Percentiles rank a stretch among this genome's conserved stretches.
Conservation (phyloP, 2,329 filamentous ascomycete genomes). For the Thielaviopsis euricoi region DNA sequence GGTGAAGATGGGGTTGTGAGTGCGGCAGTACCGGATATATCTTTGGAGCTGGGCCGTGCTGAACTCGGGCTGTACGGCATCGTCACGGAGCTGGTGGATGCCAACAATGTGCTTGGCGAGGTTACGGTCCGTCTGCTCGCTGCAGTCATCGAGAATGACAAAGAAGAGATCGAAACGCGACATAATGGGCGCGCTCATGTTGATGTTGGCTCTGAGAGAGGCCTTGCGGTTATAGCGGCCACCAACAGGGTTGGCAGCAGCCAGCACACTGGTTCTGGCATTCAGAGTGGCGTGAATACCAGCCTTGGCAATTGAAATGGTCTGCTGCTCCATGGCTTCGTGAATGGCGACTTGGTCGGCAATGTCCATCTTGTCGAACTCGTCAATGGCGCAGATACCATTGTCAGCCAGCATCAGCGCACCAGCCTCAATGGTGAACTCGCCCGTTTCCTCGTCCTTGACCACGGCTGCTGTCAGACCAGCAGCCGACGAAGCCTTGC, state of each 20-base stretch:
- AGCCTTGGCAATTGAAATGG: conserved; percentile 95
- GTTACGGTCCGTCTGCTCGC: conserved; percentile 77
- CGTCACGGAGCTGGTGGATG: conserved; percentile 84
- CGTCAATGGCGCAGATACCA: conserved; percentile 94
- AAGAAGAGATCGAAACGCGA: conserved; percentile 98
- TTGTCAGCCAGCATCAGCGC: conserved; percentile 95
- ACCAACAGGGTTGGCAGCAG: conserved; percentile 87
- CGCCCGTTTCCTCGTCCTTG: conserved; percentile 95
- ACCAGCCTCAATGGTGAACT: conserved; percentile 96
- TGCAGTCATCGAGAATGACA: conserved; percentile 91
- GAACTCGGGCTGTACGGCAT: conserved; percentile 81
- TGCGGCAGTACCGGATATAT: conserved; percentile 90
- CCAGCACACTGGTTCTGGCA: conserved; percentile 84
- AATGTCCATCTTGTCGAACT: conserved; percentile 99
- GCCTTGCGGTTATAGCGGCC: conserved; percentile 96
- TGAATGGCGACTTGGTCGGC: conserved; percentile 95
- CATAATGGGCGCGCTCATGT: conserved; percentile 99
- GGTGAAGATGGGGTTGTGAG: conserved; percentile 85
- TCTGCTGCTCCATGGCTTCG: conserved; percentile 99
- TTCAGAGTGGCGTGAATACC: conserved; percentile 97
- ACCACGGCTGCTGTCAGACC: conserved; percentile 94
- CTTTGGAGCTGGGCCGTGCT: conserved; percentile 91
- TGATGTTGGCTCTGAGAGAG: conserved; percentile 85
- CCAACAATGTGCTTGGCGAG: conserved; percentile 88
- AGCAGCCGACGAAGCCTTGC: conserved; percentile 91